These are phyloP conservation scores for Candida michaelii DNA, from an alignment of 805 yeast species.

Conservation along the genomic window DNA sequence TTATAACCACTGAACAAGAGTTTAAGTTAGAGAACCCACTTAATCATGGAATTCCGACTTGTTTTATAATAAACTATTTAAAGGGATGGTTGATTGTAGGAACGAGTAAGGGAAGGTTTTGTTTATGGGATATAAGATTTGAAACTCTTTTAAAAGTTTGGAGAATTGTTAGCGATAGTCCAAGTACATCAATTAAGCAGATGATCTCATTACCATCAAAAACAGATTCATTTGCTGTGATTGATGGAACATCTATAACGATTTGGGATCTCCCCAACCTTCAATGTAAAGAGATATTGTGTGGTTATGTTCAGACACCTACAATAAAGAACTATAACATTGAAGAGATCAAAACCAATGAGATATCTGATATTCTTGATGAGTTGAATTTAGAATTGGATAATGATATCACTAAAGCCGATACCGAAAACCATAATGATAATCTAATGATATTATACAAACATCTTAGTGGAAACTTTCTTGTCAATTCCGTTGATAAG, in stretches of 20 bases:
- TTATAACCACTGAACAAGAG: conserved; percentile 51
- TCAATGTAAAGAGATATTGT: conserved; percentile 47
- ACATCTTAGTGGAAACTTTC: conserved; percentile 8
- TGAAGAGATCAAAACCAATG: conserved; percentile 20
- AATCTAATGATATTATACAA: conserved; percentile 7
- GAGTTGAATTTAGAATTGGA: conserved; percentile 12
- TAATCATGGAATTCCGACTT: conserved; percentile 63
- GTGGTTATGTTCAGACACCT: conserved; percentile 9
- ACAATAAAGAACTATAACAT: conserved; percentile 21
- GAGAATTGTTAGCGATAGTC: conserved; percentile 44
- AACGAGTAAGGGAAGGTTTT: conserved; percentile 69
- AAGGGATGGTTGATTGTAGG: conserved; percentile 72
- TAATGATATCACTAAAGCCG: conserved; percentile 9
- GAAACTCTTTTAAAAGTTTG: conserved; percentile 58
- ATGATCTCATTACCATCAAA: conserved; percentile 12
- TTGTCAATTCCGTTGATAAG: conserved; percentile 9
- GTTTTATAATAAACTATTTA: conserved; percentile 55
- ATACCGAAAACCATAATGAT: background rate
- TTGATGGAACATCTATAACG: conserved; percentile 55
- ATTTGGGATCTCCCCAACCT: conserved; percentile 74
- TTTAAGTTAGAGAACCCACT: conserved; percentile 52
- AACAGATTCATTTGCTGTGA: conserved; percentile 12
- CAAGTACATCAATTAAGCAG: conserved; percentile 9
- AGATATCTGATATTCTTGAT: conserved; percentile 11
- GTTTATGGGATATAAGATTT: conserved; percentile 82